Percentiles rank a stretch among this genome's conserved stretches.
Evolutionary conservation across 1,284 basidiomycete species (phyloP).

Genomic region (Fomitiporia mediterranea): DNA sequence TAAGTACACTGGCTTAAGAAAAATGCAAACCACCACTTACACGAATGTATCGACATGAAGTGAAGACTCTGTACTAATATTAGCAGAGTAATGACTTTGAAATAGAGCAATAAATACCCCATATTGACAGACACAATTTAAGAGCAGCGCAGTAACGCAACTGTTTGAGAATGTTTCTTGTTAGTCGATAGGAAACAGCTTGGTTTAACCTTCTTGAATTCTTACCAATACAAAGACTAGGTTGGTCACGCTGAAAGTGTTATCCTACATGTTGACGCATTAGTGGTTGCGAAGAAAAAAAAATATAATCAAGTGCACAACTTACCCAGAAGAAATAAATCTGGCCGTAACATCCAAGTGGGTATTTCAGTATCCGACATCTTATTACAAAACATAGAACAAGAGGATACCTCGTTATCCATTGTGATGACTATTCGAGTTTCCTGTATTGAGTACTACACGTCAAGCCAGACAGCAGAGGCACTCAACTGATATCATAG

Average conservation of each 20-base stretch:
- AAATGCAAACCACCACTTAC: too few species aligned
- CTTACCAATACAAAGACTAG: not conserved
- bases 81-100: not conserved
- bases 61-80: not conserved
- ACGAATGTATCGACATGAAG: too few species aligned
- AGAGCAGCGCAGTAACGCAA: too few species aligned
- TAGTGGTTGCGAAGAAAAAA: too few species aligned
- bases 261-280: not conserved
- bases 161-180: too few species aligned
- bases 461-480: not conserved
- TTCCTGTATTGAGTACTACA: not conserved
- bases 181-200: too few species aligned
- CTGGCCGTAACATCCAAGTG: not conserved
- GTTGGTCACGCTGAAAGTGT: not conserved
- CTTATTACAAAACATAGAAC: too few species aligned
- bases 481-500: constrained; percentile 1
- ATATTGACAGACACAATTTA: not conserved
- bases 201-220: too few species aligned
- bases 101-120: not conserved
- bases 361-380: too few species aligned
- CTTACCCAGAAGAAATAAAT: not conserved
- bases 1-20: too few species aligned
- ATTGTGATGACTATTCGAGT: not conserved
- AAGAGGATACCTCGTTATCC: not conserved
- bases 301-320: too few species aligned